Base-by-base conservation (phyloP, 352 stramenopile genomes). In the Pilasporangium apinafurcum region DNA sequence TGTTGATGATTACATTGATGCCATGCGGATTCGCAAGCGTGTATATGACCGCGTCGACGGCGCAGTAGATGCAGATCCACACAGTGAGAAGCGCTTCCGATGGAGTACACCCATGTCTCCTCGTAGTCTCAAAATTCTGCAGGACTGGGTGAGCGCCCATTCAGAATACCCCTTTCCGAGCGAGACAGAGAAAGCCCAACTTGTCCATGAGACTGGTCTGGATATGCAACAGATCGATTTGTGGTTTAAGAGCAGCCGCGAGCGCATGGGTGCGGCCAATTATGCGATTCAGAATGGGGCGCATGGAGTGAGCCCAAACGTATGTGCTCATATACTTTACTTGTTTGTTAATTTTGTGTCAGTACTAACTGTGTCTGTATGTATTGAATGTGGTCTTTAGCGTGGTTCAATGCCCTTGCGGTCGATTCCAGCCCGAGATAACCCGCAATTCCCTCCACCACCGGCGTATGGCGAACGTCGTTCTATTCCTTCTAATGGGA, bases 191-290 rank as follows among this genome's bases (percentile, higher is more conserved):
- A 84, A 83, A 51, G 50, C 85, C 26, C 73, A 89, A 51, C 74
- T 93, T 8, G 80, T 73, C 26, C 62, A 68, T 25, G 76, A 89
- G 21, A 89, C 78, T 0, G 76, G 81, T 1, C 48, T 93, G 8
- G 78, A 91, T 37, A 65, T 90, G 13, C 70, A 75, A 39, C 81
- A 93, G 60, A 76, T 91, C 22, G 81, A 93, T 46, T 65, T 75
- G n/a, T 93, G 78, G 81, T 80, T 93, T 41, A 80, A 80, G 46
- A 89, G 63, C 59, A 77, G 86, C 47, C 69, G 78, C 28, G 77
- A 86, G 22, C 81, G 80, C 46, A 68, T 73, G 29, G 62, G 38
- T 12, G 41, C 41, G 2, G 52, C 47, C n/a, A 60, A 56, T 20
- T 60, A 45, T 41, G 46, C 46, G 17, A 51, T 56, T 17, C 52